Evolutionary conservation across 148 eudicot genomes (phyloP).

Genomic region (Spergularia marina): DNA sequence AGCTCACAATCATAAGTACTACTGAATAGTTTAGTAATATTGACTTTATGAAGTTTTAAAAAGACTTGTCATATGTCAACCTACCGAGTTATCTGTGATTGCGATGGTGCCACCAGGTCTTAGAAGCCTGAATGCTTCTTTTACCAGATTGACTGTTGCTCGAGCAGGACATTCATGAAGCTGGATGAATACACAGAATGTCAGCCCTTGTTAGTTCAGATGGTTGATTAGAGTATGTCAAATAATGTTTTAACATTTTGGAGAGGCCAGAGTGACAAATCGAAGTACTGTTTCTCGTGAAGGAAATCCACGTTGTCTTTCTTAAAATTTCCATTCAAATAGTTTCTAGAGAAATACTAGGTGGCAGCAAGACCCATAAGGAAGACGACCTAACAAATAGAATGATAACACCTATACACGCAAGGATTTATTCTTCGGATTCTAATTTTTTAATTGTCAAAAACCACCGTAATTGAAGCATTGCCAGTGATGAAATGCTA

Average conservation of each 20-base stretch:
- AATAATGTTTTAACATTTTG: background rate
- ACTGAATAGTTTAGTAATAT: background rate
- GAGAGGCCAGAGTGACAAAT: background rate
- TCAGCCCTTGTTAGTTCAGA: slow-evolving; percentile 1
- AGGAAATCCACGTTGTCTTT: too few relatives aligned
- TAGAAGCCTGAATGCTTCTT: slow-evolving; percentile 85
- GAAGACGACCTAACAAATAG: background rate
- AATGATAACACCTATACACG: background rate
- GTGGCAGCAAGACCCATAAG: background rate
- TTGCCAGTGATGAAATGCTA: background rate
- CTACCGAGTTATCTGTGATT: slow-evolving; percentile 86
- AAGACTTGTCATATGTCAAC: background rate
- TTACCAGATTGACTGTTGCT: slow-evolving; percentile 72
- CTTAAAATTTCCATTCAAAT: too few relatives aligned
- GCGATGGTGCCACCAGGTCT: slow-evolving; percentile 94
- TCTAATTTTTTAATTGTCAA: background rate
- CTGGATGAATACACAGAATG: slow-evolving; percentile 34
- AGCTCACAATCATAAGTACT: background rate
- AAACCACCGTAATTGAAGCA: background rate
- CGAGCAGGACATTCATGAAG: slow-evolving; percentile 90
- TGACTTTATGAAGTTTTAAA: background rate
- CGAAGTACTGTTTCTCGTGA: background rate
- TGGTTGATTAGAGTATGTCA: background rate
- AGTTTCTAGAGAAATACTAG: background rate
- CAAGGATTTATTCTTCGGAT: background rate